Conservation (phyloP, 352 stramenopile genomes). For the Phytophthora colocasiae region DNA sequence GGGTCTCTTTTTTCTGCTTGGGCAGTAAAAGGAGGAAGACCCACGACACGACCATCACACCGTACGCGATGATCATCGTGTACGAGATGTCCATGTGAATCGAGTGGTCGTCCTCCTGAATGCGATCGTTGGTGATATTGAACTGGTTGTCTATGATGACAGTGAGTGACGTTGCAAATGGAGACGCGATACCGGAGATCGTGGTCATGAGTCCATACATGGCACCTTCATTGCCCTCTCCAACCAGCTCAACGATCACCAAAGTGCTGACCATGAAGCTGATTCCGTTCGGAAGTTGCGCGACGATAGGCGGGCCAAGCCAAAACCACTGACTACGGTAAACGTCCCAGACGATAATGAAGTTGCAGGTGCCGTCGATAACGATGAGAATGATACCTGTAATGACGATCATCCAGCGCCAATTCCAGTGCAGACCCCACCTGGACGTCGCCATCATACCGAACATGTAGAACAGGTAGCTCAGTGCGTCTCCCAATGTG, state of each 20-base stretch:
- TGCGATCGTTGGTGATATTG: conserved; percentile 38
- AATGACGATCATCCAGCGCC: conserved; percentile 43
- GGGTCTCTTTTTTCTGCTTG: conserved; percentile 48
- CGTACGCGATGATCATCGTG: conserved; percentile 53
- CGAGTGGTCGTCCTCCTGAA: conserved; percentile 44
- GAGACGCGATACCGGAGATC: conserved; percentile 41
- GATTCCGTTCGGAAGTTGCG: conserved; percentile 43
- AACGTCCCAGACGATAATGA: conserved; percentile 46
- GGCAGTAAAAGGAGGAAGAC: conserved; percentile 44
- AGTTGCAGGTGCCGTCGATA: conserved; percentile 41
- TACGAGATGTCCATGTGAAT: conserved; percentile 51
- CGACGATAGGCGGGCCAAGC: conserved; percentile 43
- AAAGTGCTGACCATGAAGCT: conserved; percentile 53
- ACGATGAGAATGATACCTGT: conserved; percentile 31
- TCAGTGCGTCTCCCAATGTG: conserved; percentile 34
- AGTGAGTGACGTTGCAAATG: conserved; percentile 47
- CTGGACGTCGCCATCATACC: conserved; percentile 46
- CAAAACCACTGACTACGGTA: conserved; percentile 60
- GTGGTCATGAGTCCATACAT: conserved; percentile 59
- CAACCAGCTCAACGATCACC: conserved; percentile 48
- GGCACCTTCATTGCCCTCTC: conserved; percentile 54
- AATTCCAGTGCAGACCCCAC: conserved; percentile 56
- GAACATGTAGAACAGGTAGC: conserved; percentile 39
- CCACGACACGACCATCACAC: conserved; percentile 39
- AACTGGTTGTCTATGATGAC: conserved; percentile 49